Evolutionary conservation across 768 basidiomycete species (phyloP).

Genomic region (Leccinum broughii): DNA sequence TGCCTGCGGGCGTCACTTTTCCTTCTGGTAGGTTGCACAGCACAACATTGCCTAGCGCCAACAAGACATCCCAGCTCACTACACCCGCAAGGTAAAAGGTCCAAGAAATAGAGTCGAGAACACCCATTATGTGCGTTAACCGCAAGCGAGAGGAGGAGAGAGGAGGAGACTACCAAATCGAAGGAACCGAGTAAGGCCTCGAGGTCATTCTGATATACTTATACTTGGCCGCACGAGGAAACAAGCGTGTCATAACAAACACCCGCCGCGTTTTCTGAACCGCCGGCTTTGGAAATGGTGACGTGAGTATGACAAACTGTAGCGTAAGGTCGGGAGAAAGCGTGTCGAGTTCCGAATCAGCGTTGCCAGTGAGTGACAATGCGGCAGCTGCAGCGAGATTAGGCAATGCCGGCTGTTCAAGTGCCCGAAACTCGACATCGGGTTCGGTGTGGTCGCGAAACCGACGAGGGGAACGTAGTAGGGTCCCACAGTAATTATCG

Average conservation of each 20-base stretch:
- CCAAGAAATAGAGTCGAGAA: constrained; percentile 12
- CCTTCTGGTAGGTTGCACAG: constrained; percentile 39
- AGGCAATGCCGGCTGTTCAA: background rate
- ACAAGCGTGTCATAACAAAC: background rate
- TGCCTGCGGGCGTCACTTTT: constrained; percentile 53
- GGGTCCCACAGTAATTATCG: background rate
- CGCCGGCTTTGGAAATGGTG: background rate
- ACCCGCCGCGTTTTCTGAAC: background rate
- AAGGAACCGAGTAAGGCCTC: background rate
- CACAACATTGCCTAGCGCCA: constrained; percentile 23
- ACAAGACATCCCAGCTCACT: constrained; percentile 21
- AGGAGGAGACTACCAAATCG: constrained; percentile 27
- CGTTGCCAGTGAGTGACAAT: background rate
- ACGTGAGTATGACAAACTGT: background rate
- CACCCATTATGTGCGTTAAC: constrained; percentile 12
- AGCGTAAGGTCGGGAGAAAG: background rate
- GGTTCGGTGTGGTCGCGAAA: background rate
- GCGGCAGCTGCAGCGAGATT: too few species aligned
- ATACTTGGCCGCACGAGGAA: background rate
- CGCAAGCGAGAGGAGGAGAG: background rate
- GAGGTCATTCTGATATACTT: constrained; percentile 4
- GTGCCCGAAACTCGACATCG: background rate
- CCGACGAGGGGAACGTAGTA: background rate
- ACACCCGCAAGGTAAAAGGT: constrained; percentile 10
- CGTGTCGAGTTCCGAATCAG: background rate